These are phyloP conservation scores for Phytopythium kandeliae DNA, from an alignment of 352 stramenopile genomes.

Conservation along the genomic window DNA sequence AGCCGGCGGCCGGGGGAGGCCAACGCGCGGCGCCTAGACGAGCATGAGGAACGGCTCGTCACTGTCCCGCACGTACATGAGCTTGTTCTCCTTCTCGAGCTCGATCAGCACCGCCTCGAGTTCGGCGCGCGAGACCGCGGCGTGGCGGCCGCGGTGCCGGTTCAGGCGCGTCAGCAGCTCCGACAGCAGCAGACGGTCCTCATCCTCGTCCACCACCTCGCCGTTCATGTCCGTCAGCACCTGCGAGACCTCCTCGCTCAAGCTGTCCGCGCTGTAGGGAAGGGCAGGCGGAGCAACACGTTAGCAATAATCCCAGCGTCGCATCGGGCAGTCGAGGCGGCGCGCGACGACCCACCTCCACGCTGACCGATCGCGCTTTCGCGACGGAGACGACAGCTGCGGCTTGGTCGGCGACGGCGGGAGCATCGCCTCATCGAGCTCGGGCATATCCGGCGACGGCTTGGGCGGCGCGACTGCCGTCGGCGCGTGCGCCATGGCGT, in stretches of 20 bases:
- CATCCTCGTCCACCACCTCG: slow-evolving; percentile 49
- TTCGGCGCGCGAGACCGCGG: slow-evolving; percentile 35
- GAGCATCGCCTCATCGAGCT: slow-evolving; percentile 9
- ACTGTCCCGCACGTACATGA: slow-evolving; percentile 87
- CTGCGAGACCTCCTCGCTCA: slow-evolving; percentile 59
- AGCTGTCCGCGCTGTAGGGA: slow-evolving; percentile 43
- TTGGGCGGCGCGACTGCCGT: slow-evolving; percentile 4
- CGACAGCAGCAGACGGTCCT: slow-evolving; percentile 57
- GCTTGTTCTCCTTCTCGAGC: slow-evolving; percentile 85
- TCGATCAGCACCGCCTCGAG: slow-evolving; percentile 66
- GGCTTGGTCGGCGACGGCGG: slow-evolving; percentile 16
- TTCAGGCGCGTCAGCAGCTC: slow-evolving; percentile 59
- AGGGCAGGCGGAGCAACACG: slow-evolving; percentile 7
- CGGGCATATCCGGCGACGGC: slow-evolving; percentile 16
- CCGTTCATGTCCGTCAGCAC: slow-evolving; percentile 57
- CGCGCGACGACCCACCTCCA: slow-evolving; percentile 49
- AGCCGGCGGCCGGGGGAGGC: not conserved
- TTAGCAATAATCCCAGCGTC: no score
- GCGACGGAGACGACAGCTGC: slow-evolving; percentile 22
- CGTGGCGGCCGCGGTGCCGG: slow-evolving; percentile 18
- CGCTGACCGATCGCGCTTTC: slow-evolving; percentile 58
- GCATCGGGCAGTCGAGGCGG: not conserved
- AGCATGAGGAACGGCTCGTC: slow-evolving; percentile 82
- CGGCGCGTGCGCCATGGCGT: slow-evolving; percentile 9
- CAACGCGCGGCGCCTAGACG: slow-evolving; percentile 34